Base-by-base conservation (phyloP, 345 rosid species). In the Linum lewisii region DNA sequence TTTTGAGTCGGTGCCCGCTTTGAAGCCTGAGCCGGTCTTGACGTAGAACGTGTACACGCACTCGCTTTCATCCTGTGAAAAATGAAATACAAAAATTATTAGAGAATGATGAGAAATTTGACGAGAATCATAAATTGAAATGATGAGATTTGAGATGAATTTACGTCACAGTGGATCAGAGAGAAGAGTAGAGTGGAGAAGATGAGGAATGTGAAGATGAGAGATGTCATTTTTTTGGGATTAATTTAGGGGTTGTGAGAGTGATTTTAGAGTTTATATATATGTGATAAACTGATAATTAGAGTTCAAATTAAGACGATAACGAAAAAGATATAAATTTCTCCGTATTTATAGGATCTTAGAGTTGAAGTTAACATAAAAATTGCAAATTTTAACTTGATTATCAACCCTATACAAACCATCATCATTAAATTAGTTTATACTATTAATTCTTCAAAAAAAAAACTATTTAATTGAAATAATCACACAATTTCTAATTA, bases 1-100 rank as follows among this genome's bases (percentile, higher is more conserved):
- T 51, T 38, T 76, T 0, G 83, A 74, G 58, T 81, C 77, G 0
- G 81, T 78, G 34, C 86, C 86, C 0, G 71, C 78, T 34, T 62
- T 72, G 47, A 77, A 25, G n/a, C 59, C 9, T 10, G 78, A 70
- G 1, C 75, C 75, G 0, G 80, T 81, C 63, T 71, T 74, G 11
- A 79, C 80, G 61, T 79, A 74, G 7, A 81, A 21, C 0, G 78
- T 70, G 68, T 74, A 76, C 0, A 70, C 83, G 7, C 78, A 79
- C 25, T 65, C 56, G 34, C 56, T 21, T 25, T 49, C 24, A 45
- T 21, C n/a, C 24, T 24, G 6, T 1, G 54, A 0, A 1, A 22
- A 55, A 44, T 0, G 47, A 56, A 22, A 21, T 49, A 19, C 16
- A 54, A 51, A 24, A 34, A 63, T 1, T 15, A 11, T 16, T 6